These are phyloP conservation scores for Intubia oerlemansii DNA, from an alignment of 2,329 filamentous ascomycete species.

Conservation along the genomic window DNA sequence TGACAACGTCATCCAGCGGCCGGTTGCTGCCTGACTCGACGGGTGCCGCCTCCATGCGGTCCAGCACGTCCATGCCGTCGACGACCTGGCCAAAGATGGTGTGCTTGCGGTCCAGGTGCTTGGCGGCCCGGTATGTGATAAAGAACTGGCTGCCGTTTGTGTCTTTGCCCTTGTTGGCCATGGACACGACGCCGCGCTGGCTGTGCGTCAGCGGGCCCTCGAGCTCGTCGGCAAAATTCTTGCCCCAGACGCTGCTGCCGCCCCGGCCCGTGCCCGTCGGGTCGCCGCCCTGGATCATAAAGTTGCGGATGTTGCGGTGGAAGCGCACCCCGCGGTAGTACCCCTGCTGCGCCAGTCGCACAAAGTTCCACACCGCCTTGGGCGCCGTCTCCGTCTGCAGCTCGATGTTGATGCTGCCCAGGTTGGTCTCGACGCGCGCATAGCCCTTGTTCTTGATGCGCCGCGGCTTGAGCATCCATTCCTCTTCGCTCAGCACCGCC, in stretches of 20 bases:
- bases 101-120: conserved; percentile 85
- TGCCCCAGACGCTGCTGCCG: conserved; percentile 82
- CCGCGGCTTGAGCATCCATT: conserved; percentile 86
- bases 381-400: conserved; percentile 81
- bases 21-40: conserved; percentile 59
- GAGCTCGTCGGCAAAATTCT: conserved; percentile 84
- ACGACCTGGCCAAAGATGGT: conserved; percentile 87
- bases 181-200: conserved; percentile 57
- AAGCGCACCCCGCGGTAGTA: conserved; percentile 76
- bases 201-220: conserved; percentile 78
- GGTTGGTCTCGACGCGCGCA: conserved; percentile 67
- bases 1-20: conserved; percentile 57
- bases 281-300: conserved; percentile 97
- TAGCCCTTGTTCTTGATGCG: conserved; percentile 82
- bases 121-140: conserved; percentile 66
- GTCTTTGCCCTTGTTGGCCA: conserved; percentile 98
- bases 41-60: conserved; percentile 54
- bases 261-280: conserved; percentile 81
- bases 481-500: conserved; percentile 75
- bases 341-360: conserved; percentile 66
- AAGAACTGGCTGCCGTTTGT: conserved; percentile 94
- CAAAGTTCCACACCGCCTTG: conserved; percentile 92
- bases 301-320: conserved; percentile 83
- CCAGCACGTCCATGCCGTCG: conserved; percentile 50
- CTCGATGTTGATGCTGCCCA: conserved; percentile 72